Conservation (phyloP, 768 basidiomycete species). For the Mycena capillaripes region DNA sequence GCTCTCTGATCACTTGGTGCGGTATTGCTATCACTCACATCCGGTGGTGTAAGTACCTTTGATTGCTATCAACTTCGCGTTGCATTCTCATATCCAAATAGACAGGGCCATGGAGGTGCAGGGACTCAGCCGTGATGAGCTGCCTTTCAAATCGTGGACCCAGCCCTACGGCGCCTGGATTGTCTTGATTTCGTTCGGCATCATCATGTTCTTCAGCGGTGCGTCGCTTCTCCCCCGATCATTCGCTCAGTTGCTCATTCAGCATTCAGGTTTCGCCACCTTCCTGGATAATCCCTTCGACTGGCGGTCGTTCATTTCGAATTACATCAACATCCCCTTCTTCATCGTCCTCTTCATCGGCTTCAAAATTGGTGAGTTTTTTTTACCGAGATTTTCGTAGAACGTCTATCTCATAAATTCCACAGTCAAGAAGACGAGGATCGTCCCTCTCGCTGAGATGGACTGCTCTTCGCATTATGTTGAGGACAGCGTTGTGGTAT, state of each 20-base stretch:
- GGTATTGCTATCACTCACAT: constrained; percentile 60
- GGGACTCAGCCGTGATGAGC: constrained; percentile 34
- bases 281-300: constrained; percentile 27
- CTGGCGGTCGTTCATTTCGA: constrained; percentile 32
- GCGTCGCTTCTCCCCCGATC: not conserved
- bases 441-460: constrained; percentile 33
- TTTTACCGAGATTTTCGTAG: not conserved
- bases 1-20: constrained; percentile 55
- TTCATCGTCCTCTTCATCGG: constrained; percentile 37
- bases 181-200: constrained; percentile 26
- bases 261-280: constrained; percentile 21
- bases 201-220: constrained; percentile 40
- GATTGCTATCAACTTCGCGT: not conserved
- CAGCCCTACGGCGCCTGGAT: constrained; percentile 37
- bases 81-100: not conserved
- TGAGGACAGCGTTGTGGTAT: constrained; percentile 31
- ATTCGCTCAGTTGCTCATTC: not conserved
- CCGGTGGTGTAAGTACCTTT: constrained; percentile 32
- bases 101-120: constrained; percentile 53
- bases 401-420: not conserved
- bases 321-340: constrained; percentile 42
- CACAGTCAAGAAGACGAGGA: constrained; percentile 32
- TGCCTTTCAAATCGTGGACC: constrained; percentile 38
- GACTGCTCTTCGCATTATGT: constrained; percentile 38
- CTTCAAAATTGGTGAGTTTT: constrained; percentile 33